Base-by-base conservation (phyloP, 257 asterid species). In the Coffea eugenioides region DNA sequence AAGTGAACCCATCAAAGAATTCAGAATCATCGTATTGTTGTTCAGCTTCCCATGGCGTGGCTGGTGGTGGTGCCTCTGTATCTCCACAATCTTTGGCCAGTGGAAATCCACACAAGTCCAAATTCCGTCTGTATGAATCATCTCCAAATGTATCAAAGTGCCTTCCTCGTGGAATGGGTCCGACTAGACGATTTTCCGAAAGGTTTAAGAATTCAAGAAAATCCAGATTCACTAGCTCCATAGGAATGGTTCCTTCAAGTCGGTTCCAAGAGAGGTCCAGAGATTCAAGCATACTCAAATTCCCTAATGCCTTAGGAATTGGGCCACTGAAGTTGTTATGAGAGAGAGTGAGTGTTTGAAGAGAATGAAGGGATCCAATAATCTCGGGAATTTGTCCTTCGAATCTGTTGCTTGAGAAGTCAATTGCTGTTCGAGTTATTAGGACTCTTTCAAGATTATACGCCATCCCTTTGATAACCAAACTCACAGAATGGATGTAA, bases 211-310 rank as follows among this genome's bases (percentile, higher is more conserved):
- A 23, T 1, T 83, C 23, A 6, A 88, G 79, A 74, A 59, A 80
- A 8, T 80, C 78, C 48, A 86, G 34, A 12, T 36, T 69, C 15
- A 75, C 31, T 6, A 88, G 77, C 8, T 84, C 64, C 66, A 2
- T 3, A 0, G 89, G 89, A 56, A 88, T 85, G 31, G 65, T 70
- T 70, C 91, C 89, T 0, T 3, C 51, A 10, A 84, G 20, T 20
- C 79, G 79, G 54, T 84, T 85, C 15, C 77, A 82, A 23, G 85
- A 76, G 0, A 88, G 70, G 77, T 87, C 88, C 45, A 88, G 27
- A 21, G 80, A 66, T 82, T 86, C 89, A 13, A 88, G 75, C 25
- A 8, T 41, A 8, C 25, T 41, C 48, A 80, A 27, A 31, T 80
- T 69, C 69, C 74, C 87, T 0, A 88, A 6, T 5, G 72, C 36